A percentile compares a stretch with the other conserved stretches of the same genome.
Conservation (phyloP, 306 rosid species). For the Dryas octopetala region DNA sequence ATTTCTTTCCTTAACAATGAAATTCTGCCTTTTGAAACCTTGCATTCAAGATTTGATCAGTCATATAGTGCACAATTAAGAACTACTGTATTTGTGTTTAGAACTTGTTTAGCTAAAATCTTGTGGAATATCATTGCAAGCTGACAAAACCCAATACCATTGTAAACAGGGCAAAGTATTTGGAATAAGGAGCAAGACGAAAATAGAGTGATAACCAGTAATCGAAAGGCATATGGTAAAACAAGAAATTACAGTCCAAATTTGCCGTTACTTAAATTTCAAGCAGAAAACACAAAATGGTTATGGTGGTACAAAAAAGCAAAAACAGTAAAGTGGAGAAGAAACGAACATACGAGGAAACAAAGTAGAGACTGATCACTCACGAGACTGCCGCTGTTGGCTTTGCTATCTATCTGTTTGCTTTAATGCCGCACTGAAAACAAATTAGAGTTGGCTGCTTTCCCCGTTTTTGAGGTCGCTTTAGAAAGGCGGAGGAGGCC, state of each 20-base stretch:
- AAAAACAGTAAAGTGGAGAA: not conserved
- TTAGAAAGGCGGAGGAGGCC: not conserved
- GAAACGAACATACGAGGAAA: not conserved
- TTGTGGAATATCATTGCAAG: not conserved
- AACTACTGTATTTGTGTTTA: not conserved
- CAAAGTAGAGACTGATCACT: not conserved
- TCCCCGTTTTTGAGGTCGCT: not conserved
- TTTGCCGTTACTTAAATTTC: not conserved
- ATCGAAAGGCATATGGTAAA: not conserved
- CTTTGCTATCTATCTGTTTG: constrained; percentile 11
- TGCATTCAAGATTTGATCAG: not conserved
- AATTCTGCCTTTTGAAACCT: not conserved
- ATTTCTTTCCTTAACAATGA: not conserved
- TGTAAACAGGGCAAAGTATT: not conserved
- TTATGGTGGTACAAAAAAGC: not conserved
- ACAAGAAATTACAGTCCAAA: not conserved
- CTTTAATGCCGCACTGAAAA: constrained; percentile 5
- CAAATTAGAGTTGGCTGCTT: not conserved
- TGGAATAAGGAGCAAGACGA: not conserved
- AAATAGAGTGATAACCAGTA: not conserved
- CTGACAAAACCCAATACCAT: not conserved
- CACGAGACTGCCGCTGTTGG: constrained; percentile 17
- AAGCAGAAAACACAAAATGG: not conserved
- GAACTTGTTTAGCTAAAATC: too few relatives aligned
- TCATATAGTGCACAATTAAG: not conserved